Percentiles rank a stretch among this genome's conserved stretches.
phyloP scores from a whole-genome alignment of 2,329 filamentous ascomycete species.

The Paecilomyces niveus region DNA sequence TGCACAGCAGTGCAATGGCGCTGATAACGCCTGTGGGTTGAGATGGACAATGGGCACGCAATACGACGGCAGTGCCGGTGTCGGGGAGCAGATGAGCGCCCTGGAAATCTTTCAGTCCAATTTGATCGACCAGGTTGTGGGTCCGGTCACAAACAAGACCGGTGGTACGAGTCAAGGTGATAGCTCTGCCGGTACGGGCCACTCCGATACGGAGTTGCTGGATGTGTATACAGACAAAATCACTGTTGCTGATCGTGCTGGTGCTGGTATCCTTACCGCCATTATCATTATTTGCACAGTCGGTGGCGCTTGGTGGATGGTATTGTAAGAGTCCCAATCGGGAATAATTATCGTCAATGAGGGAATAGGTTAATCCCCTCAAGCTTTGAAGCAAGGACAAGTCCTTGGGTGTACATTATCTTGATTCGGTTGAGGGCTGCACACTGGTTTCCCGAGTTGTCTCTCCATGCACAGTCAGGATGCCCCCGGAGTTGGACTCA shows the following conservation, averaged over 20 bases:
- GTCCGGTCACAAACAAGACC: slow-evolving; percentile 4
- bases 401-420: not conserved
- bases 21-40: slow-evolving; percentile 36
- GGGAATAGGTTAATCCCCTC: too few species aligned
- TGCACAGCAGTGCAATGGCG: slow-evolving; percentile 46
- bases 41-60: slow-evolving; percentile 28
- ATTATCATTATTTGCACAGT: slow-evolving; percentile 12
- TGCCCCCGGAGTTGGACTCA: not conserved
- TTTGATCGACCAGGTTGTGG: slow-evolving; percentile 13
- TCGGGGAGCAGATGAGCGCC: slow-evolving; percentile 33
- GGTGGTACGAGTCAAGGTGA: not conserved
- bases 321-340: not conserved
- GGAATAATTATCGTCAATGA: too few species aligned
- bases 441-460: not conserved
- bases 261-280: slow-evolving; percentile 16
- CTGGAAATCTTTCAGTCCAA: not conserved
- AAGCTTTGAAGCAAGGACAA: too few species aligned
- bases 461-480: too few species aligned
- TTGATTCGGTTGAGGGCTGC: not conserved
- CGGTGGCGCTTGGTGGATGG: slow-evolving; percentile 16
- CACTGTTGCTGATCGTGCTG: slow-evolving; percentile 15
- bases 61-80: slow-evolving; percentile 28
- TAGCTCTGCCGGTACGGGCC: not conserved
- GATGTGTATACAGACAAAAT: slow-evolving; percentile 1
- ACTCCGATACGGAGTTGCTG: not conserved